These are phyloP conservation scores for Schizopora paradoxa DNA, from an alignment of 1,284 basidiomycete species.

Conservation along the genomic window DNA sequence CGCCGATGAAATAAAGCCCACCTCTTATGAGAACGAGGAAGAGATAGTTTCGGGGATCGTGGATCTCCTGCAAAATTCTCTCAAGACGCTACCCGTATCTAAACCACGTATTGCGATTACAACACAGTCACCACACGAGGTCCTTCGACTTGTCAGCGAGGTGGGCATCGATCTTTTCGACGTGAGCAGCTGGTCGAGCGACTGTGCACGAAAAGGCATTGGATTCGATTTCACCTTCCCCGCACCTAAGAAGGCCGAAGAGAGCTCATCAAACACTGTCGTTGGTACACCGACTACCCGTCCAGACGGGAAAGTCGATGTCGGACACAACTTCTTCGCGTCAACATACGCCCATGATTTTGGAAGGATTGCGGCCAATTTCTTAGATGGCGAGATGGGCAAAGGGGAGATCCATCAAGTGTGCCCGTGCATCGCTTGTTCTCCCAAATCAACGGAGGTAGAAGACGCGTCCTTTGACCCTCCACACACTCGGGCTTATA, in stretches of 20 bases:
- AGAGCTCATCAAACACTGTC: background rate
- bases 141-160: constrained; percentile 55
- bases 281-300: background rate
- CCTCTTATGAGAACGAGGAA: constrained; percentile 17
- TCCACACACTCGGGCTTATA: constrained; percentile 61
- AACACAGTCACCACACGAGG: constrained; percentile 62
- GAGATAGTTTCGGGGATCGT: constrained; percentile 23
- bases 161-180: constrained; percentile 75
- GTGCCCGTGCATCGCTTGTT: constrained; percentile 62
- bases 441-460: constrained; percentile 42
- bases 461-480: constrained; percentile 32
- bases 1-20: constrained; percentile 14
- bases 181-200: constrained; percentile 61
- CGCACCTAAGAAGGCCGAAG: constrained; percentile 23
- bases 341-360: constrained; percentile 55
- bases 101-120: constrained; percentile 64
- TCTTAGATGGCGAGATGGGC: constrained; percentile 28
- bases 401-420: constrained; percentile 19
- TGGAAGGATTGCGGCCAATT: constrained; percentile 39
- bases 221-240: constrained; percentile 77
- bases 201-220: constrained; percentile 60
- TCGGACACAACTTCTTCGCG: constrained; percentile 73
- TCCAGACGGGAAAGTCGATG: constrained; percentile 30
- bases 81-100: constrained; percentile 40
- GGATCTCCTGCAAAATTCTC: constrained; percentile 51